Conservation (phyloP, 192 early-diverging fungal species). For the Phlyctochytrium bullatum region DNA sequence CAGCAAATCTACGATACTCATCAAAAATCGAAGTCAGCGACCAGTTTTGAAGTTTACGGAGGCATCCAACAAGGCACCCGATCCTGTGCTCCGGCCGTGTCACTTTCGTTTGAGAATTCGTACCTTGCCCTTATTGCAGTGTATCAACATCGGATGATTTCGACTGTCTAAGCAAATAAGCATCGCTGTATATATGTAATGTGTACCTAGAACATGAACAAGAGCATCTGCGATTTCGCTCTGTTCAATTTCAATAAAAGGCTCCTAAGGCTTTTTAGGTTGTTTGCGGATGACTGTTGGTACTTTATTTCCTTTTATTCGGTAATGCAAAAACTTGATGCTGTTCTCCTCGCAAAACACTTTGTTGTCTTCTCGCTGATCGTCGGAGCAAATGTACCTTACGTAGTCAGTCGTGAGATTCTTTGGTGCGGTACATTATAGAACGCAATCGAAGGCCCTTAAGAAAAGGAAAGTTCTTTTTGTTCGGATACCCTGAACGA, state of each 20-base stretch:
- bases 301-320: slow-evolving; percentile 91
- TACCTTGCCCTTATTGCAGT: slow-evolving; percentile 98
- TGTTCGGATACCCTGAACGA: slow-evolving; percentile 88
- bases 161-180: slow-evolving; percentile 12
- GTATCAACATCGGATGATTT: slow-evolving; percentile 75
- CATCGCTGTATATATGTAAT: neutral
- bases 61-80: slow-evolving; percentile 91
- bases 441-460: slow-evolving; percentile 82
- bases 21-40: slow-evolving; percentile 95
- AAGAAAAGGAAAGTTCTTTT: slow-evolving; percentile 88
- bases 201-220: slow-evolving; percentile 41
- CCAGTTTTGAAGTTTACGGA: slow-evolving; percentile 95
- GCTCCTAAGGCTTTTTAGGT: slow-evolving; percentile 33
- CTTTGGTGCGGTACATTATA: slow-evolving; percentile 60
- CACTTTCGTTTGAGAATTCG: too few relatives aligned
- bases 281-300: neutral
- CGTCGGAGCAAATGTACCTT: slow-evolving; percentile 88
- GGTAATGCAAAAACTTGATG: slow-evolving; percentile 83
- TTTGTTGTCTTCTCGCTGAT: slow-evolving; percentile 86
- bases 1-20: slow-evolving; percentile 93
- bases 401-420: neutral
- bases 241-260: slow-evolving; percentile 51
- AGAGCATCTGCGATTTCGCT: slow-evolving; percentile 39
- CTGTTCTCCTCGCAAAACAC: slow-evolving; percentile 76
- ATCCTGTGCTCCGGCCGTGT: too few relatives aligned